Evolutionary conservation across 345 rosid species (phyloP).

Genomic region (Firmiana major): DNA sequence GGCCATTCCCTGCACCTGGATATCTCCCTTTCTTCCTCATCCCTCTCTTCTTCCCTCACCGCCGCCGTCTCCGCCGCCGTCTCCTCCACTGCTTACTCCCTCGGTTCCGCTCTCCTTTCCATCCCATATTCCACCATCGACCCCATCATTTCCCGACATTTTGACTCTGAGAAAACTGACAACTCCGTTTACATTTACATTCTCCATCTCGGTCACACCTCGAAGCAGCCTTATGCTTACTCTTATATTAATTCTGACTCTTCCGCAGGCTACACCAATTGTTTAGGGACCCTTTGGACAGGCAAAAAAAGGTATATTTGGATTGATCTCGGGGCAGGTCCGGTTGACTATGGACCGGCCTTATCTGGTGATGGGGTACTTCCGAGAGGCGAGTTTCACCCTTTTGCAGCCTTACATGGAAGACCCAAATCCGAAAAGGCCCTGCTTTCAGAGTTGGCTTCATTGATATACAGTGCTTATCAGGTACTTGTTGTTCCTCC

Average conservation of each 20-base stretch:
- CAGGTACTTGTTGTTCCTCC: conserved; percentile 93
- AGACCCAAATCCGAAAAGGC: conserved; percentile 83
- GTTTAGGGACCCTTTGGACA: conserved; percentile 82
- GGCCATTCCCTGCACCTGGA: conserved; percentile 52
- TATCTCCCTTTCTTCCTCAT: conserved; percentile 37
- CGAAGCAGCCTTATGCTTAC: conserved; percentile 62
- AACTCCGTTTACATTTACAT: conserved; percentile 73
- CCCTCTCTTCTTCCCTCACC: conserved; percentile 49
- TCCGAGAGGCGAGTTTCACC: conserved; percentile 92
- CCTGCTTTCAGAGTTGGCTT: conserved; percentile 70
- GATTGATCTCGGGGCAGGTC: conserved; percentile 92
- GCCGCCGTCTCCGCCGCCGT: conserved; percentile 43
- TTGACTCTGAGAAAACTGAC: conserved; percentile 59
- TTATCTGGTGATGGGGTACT: conserved; percentile 91
- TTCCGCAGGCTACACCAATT: conserved; percentile 80
- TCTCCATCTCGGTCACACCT: conserved; percentile 51
- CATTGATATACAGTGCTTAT: conserved; percentile 82
- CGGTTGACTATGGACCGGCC: conserved; percentile 92
- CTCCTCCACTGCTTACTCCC: conserved; percentile 46
- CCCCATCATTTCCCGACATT: conserved; percentile 51
- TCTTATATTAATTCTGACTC: conserved; percentile 67
- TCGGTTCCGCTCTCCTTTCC: conserved; percentile 60
- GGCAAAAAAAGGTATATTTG: conserved; percentile 85
- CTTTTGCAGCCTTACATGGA: conserved; percentile 80
- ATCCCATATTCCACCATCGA: conserved; percentile 52